Evolutionary conservation across 1,284 basidiomycete species (phyloP).

Genomic region (Trichosporon faecale): DNA sequence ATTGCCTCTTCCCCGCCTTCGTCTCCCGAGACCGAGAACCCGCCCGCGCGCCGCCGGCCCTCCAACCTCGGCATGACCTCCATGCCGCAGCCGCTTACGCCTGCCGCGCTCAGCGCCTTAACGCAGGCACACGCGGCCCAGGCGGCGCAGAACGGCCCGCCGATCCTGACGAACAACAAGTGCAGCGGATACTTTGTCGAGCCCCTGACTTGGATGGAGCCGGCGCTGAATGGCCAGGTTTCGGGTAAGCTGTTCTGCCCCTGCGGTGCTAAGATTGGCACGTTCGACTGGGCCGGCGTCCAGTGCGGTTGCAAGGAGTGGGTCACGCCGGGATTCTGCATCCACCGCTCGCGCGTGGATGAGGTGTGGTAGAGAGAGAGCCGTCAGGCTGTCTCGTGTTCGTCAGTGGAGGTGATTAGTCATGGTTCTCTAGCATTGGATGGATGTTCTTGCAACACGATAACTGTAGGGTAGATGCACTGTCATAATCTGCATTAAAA

Average conservation of each 20-base stretch:
- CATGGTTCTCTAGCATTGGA: neutral
- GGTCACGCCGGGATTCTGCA: slow-evolving; percentile 88
- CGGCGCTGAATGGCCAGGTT: slow-evolving; percentile 68
- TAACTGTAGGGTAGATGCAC: neutral
- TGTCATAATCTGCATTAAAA: slow-evolving; percentile 5
- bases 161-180: slow-evolving; percentile 68
- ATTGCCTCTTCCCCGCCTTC: neutral
- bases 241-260: slow-evolving; percentile 88
- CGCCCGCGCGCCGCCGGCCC: slow-evolving; percentile 10
- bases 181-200: slow-evolving; percentile 97
- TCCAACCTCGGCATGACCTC: slow-evolving; percentile 1
- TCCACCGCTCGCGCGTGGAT: slow-evolving; percentile 84
- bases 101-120: slow-evolving; percentile 2
- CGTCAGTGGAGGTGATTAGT: neutral
- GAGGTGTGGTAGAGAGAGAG: slow-evolving; percentile 58
- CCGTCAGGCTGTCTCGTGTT: too few species aligned
- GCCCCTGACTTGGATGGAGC: slow-evolving; percentile 96
- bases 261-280: slow-evolving; percentile 86
- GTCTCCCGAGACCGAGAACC: neutral
- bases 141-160: slow-evolving; percentile 55
- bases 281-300: slow-evolving; percentile 94
- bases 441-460: neutral
- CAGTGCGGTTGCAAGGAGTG: slow-evolving; percentile 86
- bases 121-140: slow-evolving; percentile 12
- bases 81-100: slow-evolving; percentile 29